A percentile compares a stretch with the other conserved stretches of the same genome.
phyloP scores from a whole-genome alignment of 2,329 filamentous ascomycete species.

The Epichloe gansuensis region DNA sequence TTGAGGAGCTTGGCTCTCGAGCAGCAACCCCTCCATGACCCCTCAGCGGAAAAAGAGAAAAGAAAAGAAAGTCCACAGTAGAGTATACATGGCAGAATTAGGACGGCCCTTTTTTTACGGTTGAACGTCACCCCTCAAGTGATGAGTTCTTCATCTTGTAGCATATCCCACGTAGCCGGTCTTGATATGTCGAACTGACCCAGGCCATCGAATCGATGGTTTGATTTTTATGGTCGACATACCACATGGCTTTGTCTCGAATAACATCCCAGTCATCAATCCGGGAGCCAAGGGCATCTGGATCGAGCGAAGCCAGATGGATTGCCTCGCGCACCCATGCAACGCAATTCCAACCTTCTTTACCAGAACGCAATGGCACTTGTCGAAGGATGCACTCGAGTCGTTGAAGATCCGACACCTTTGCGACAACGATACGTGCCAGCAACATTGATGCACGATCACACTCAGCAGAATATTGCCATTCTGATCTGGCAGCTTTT shows the following conservation, averaged over 20 bases:
- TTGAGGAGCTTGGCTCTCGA: no score
- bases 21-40: no score
- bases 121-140: not conserved
- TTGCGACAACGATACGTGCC: conserved; percentile 3
- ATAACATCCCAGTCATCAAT: conserved; percentile 4
- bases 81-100: no score
- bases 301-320: not conserved
- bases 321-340: conserved; percentile 6
- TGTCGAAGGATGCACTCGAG: conserved; percentile 3
- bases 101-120: no score
- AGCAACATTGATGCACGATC: conserved; percentile 5
- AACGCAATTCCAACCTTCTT: conserved; percentile 5
- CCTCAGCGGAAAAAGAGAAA: no score
- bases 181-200: conserved; percentile 4
- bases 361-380: conserved; percentile 4
- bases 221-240: conserved; percentile 6
- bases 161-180: conserved; percentile 7
- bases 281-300: conserved; percentile 1
- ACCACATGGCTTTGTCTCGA: conserved; percentile 6
- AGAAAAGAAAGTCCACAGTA: no score
- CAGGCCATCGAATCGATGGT: conserved; percentile 6
- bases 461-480: conserved; percentile 5
- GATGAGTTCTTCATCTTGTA: conserved; percentile 1
- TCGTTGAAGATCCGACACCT: conserved; percentile 2
- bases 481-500: conserved; percentile 1